Evolutionary conservation across 306 rosid genomes (phyloP).

Genomic region (Senna tora): DNA sequence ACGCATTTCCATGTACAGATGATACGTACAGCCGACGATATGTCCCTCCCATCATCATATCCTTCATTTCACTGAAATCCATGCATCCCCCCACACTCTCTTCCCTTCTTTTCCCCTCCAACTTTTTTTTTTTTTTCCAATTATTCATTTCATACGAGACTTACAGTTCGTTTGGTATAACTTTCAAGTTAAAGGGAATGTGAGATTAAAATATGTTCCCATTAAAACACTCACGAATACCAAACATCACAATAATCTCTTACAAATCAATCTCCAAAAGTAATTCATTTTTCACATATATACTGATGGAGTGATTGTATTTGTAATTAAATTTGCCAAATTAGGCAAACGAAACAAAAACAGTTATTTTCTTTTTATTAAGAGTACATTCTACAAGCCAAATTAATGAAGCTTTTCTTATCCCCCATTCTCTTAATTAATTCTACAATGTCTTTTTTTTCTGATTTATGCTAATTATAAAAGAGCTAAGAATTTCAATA

Average conservation of each 20-base stretch:
- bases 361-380: constrained; percentile 5
- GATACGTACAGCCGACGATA: constrained; percentile 58
- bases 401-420: constrained; percentile 31
- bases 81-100: constrained; percentile 36
- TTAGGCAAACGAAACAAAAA: constrained; percentile 51
- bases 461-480: constrained; percentile 17
- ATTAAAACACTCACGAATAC: no score
- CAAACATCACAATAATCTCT: no score
- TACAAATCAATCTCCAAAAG: no score
- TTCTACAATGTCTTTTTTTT: constrained; percentile 41
- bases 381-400: constrained; percentile 37
- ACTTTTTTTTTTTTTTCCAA: neutral
- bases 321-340: constrained; percentile 56
- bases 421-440: constrained; percentile 30
- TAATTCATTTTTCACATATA: no score
- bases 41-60: neutral
- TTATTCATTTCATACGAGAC: no score
- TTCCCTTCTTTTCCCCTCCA: neutral
- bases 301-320: constrained; percentile 21
- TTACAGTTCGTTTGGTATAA: no score
- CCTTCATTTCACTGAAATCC: constrained; percentile 60
- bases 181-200: no score
- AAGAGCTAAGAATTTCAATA: constrained; percentile 43
- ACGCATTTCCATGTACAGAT: constrained; percentile 52
- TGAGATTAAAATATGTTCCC: no score